Base-by-base conservation (phyloP, 1,284 basidiomycete species). In the Sanghuangporus weigelae region DNA sequence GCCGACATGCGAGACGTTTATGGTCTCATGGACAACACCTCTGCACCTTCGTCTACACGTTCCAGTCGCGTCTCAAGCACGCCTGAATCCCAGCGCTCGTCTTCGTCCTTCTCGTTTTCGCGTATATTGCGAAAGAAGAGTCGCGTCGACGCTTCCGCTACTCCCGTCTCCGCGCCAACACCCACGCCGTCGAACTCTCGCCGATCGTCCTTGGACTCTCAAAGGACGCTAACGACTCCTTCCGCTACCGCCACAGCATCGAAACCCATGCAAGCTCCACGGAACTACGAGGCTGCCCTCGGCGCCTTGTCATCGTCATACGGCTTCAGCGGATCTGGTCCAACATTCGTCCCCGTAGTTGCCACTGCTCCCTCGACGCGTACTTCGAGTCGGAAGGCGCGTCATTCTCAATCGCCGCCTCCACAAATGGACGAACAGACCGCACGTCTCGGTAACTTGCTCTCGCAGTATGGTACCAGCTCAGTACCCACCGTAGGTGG, bases 171-270 rank as follows among this genome's bases (percentile, higher is more conserved):
- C 10, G 31, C 44, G 21, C 36, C 23, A 3, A 21, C 31, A 16
- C 14, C 35, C 42, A 42, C 58, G 12, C 36, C 23, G 5, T 35
- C 31, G 8, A n/a, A 38, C 42, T 46, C 44, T 7, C 35, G 46
- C 26, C 58, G 51, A 0, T 26, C 58, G 19, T 64, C 54, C 23
- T 31, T 50, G 16, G 53, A 60, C 31, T 64, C 58, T 10, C 42
- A 64, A 23, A 16, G 19, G 26, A 64, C 58, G 3, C 40, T 64
- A 12, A 39, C 63, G 7, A 26, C 21, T n/a, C 11, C 48, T 39
- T 16, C 57, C n/a, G 23, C 0, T 74, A 77, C 7, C 71, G 73
- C 6, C 63, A 75, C 7, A 71, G 81, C 62, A 73, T 71, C 60
- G 64, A 82, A 39, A 46, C 44, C 44, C 12, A 11, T 12, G 62